Percentiles rank a stretch among this genome's conserved stretches.
These are phyloP conservation scores for Talaromyces verruculosus DNA, from an alignment of 2,329 filamentous ascomycete genomes.

Conservation along the genomic window DNA sequence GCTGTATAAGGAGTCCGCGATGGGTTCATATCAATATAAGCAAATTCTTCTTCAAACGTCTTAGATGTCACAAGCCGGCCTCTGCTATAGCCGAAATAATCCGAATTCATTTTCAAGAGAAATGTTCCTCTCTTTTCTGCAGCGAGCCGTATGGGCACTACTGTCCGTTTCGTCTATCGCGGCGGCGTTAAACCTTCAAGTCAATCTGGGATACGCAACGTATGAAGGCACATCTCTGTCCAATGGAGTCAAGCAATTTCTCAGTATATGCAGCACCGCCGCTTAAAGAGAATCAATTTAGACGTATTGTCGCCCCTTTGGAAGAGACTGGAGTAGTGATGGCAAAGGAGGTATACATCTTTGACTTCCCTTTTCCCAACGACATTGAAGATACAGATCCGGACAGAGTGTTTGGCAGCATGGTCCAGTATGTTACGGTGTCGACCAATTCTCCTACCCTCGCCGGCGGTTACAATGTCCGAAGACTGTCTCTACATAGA, in stretches of 20 bases:
- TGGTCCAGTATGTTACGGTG: neutral
- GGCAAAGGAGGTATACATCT: neutral
- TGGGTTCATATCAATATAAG: neutral
- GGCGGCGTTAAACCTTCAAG: neutral
- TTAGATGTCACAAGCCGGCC: neutral
- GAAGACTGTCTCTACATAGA: neutral
- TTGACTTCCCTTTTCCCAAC: no score
- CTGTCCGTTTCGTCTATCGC: neutral
- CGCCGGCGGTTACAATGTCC: neutral
- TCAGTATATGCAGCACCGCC: neutral
- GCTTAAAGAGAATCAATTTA: neutral
- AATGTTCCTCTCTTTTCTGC: neutral
- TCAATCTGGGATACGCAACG: neutral
- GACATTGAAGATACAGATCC: neutral
- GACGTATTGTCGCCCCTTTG: neutral
- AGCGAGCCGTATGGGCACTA: neutral
- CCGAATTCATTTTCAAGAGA: neutral
- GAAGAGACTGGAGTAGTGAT: neutral
- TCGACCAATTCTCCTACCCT: neutral
- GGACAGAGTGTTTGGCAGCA: neutral
- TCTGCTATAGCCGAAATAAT: neutral
- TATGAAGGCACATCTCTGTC: neutral
- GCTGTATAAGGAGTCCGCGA: neutral
- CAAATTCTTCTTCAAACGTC: neutral
- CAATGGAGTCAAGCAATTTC: neutral